phyloP scores from a whole-genome alignment of 805 yeast genomes.

The Wickerhamomyces bovis region DNA sequence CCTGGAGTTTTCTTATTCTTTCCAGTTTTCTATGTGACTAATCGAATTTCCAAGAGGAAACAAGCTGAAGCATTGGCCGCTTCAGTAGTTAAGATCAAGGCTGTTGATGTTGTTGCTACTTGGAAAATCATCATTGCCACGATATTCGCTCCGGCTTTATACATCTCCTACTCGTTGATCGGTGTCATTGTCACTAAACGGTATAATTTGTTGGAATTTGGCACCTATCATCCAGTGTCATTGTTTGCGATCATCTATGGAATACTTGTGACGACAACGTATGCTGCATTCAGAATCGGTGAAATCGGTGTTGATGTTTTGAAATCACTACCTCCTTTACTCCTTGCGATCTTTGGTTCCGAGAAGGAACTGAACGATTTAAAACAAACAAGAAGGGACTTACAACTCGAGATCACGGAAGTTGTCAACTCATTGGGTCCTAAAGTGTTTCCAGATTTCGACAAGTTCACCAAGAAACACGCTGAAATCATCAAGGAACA shows the following conservation, averaged over 20 bases:
- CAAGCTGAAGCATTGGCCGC: slow-evolving; percentile 77
- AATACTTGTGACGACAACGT: slow-evolving; percentile 66
- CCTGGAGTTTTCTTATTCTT: slow-evolving; percentile 84
- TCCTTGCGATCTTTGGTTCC: slow-evolving; percentile 34
- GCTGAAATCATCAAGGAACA: slow-evolving; percentile 8
- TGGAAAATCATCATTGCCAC: slow-evolving; percentile 89
- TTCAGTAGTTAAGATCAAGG: slow-evolving; percentile 87
- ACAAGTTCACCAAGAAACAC: slow-evolving; percentile 23
- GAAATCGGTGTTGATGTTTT: slow-evolving; percentile 86
- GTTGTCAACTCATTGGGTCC: slow-evolving; percentile 83
- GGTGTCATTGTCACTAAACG: slow-evolving; percentile 34
- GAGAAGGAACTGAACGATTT: slow-evolving; percentile 41
- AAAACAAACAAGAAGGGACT: slow-evolving; percentile 49
- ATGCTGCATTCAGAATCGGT: slow-evolving; percentile 81
- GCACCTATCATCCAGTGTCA: slow-evolving; percentile 14
- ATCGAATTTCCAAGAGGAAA: slow-evolving; percentile 61
- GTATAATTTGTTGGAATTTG: slow-evolving; percentile 18
- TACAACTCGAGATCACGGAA: slow-evolving; percentile 70
- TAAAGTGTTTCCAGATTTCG: slow-evolving; percentile 80
- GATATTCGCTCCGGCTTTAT: slow-evolving; percentile 79
- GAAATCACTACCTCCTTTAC: slow-evolving; percentile 75
- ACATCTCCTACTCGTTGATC: slow-evolving; percentile 61
- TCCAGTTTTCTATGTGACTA: slow-evolving; percentile 78
- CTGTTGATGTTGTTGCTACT: slow-evolving; percentile 87
- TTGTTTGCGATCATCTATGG: slow-evolving; percentile 45